Evolutionary conservation across 2,329 filamentous ascomycete genomes (phyloP).

Genomic region (Trichoderma simmonsii): DNA sequence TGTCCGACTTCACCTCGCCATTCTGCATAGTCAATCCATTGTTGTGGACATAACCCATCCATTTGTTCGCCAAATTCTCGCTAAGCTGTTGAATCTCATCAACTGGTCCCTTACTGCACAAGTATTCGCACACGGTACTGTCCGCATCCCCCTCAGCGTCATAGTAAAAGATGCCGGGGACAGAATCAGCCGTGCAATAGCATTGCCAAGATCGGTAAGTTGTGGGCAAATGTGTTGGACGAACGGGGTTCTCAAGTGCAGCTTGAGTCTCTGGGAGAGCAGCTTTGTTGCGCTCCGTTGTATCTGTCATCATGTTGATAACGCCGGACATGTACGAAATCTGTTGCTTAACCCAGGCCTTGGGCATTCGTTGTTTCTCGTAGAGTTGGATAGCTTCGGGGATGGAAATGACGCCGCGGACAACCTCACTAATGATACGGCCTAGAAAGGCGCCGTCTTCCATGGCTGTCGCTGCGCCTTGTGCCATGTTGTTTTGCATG

Average conservation of each 20-base stretch:
- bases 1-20: background rate
- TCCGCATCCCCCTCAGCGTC: background rate
- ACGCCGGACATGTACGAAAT: background rate
- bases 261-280: background rate
- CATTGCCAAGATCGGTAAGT: background rate
- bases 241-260: background rate
- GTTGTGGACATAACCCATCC: background rate
- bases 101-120: background rate
- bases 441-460: background rate
- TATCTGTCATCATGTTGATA: background rate
- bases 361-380: background rate
- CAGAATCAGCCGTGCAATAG: background rate
- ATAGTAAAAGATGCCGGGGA: background rate
- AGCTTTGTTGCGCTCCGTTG: background rate
- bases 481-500: slow-evolving; percentile 1
- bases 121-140: background rate
- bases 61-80: background rate
- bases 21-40: background rate
- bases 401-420: background rate
- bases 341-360: background rate
- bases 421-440: background rate
- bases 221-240: background rate
- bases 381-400: background rate
- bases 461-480: background rate
- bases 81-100: background rate